Evolutionary conservation across 2,329 filamentous ascomycete genomes (phyloP), one percentile per base, ranked within the genome.

Genomic region (Macrophomina pseudophaseolina): DNA sequence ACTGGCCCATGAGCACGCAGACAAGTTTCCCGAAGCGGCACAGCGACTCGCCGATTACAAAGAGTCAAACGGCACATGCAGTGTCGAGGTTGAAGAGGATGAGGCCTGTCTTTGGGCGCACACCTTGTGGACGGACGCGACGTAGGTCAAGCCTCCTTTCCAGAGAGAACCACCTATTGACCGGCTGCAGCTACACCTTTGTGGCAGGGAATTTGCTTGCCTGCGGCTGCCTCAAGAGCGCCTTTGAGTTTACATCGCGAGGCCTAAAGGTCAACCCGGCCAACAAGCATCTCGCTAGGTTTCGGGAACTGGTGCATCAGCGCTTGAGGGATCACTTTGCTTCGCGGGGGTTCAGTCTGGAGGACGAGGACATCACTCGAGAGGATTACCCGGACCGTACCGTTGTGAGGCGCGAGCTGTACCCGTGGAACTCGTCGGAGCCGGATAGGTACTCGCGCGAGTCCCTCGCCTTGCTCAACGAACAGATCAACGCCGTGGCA

Each of bases 401-500:
- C 4, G 80, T 88, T 68, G 91, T 92, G 23, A 88, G 91, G 42
- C 79, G 88, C 56, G 86, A 89, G 68, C 76, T 88, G 4, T 90
- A 90, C 72, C 84, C 86, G 0, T 90, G 88, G 88, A 90, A 89
- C 69, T 72, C 79, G 16, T 80, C 85, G 70, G 88, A 90, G 70
- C 86, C 86, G 1, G 81, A 89, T 71, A 81, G 88, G 49, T 84
- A 85, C 67, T 81, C 83, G 0, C 73, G 82, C 3, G 81, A 84
- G 51, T 83, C 80, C 6, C 80, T 98, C 30, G 79, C 84, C 0
- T 84, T 90, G 60, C 81, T 98, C 52, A 98, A 98, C 74, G 78
- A 82, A 28, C 83, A 90, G 70, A 84, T 97, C 71, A 80, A 83
- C 32, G 78, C 80, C 2, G 88, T 93, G 65, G 93, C 93, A 0